Evolutionary conservation across 495 filamentous ascomycete species (phyloP).

Genomic region (Massariosphaeria phaeospora): DNA sequence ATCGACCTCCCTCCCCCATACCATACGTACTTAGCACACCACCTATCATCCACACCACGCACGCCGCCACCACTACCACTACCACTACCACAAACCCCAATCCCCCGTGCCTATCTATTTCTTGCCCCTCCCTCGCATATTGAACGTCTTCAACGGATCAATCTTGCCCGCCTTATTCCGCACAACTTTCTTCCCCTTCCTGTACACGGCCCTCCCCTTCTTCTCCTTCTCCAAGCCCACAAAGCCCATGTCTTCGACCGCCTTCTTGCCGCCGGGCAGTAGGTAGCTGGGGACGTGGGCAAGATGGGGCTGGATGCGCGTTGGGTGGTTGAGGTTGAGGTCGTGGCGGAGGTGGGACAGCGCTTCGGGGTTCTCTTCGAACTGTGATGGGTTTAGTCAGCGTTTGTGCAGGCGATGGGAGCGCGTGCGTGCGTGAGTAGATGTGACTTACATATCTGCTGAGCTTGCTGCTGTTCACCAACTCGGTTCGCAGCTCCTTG

Average conservation of each 20-base stretch:
- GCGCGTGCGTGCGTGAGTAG: no score
- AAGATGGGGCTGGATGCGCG: conserved; percentile 78
- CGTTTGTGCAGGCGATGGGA: no score
- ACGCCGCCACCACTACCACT: no score
- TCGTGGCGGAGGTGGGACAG: conserved; percentile 85
- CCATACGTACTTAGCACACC: no score
- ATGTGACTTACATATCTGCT: conserved; percentile 50
- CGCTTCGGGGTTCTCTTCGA: conserved; percentile 93
- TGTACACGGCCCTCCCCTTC: conserved; percentile 45
- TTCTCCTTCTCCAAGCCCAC: conserved; percentile 66
- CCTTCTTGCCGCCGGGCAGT: conserved; percentile 71
- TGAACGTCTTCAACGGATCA: conserved; percentile 88
- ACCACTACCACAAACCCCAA: no score
- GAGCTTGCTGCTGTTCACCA: conserved; percentile 87
- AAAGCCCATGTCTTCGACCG: conserved; percentile 55
- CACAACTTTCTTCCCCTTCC: conserved; percentile 66
- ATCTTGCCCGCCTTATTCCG: conserved; percentile 49
- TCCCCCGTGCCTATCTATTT: no score
- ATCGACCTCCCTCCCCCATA: no score
- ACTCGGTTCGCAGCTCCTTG: conserved; percentile 78
- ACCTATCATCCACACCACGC: no score
- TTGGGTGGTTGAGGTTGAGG: conserved; percentile 71
- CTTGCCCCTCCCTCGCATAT: conserved; percentile 44
- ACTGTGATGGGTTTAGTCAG: conserved; percentile 48
- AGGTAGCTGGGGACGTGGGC: conserved; percentile 96